Base-by-base conservation (phyloP, 1,139 yeast genomes). In the Geotrichum armillariae region DNA sequence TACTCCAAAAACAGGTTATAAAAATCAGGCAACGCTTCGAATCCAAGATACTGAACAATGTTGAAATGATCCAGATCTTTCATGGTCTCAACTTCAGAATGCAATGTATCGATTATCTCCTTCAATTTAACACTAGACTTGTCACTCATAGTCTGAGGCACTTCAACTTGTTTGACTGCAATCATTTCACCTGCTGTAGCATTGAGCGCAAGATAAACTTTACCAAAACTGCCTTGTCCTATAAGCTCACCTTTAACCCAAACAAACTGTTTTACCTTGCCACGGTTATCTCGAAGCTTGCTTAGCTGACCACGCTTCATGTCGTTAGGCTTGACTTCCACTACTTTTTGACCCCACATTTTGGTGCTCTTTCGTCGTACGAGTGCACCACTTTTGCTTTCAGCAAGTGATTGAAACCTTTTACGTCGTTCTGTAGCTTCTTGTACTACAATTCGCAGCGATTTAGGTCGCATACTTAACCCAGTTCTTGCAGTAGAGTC, bases 161-260 rank as follows among this genome's bases (percentile, higher is more conserved):
- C 85, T 46, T 79, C 82, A 4, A 93, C 96, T 66, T 93, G 99
- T 64, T 93, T 93, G 1, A 93, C 98, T 0, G 99, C 99, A 70
- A 93, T 83, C 96, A 94, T 90, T 62, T 94, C 99, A 50, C 98
- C 98, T 0, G 96, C 89, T 0, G 97, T 93, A n/a, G 90, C 93
- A 66, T 94, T 93, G 63, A 93, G 76, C 1, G 96, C 98, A 53
- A 94, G 75, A 63, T 79, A 91, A 0, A 93, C 99, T 37, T 88
- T 84, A n/a, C 99, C 99, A 74, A 91, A 93, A 0, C 97, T 91
- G 0, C 99, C 99, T 53, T 90, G 80, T 1, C 99, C 99, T 53
- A 93, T 89, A 56, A 93, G 74, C 62, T 90, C 98, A 74, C 99
- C 99, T 66, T 90, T 90, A 48, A 94, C 86, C 99, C 99, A 94